phyloP scores from a whole-genome alignment of 345 rosid species.

The Draba incana region DNA sequence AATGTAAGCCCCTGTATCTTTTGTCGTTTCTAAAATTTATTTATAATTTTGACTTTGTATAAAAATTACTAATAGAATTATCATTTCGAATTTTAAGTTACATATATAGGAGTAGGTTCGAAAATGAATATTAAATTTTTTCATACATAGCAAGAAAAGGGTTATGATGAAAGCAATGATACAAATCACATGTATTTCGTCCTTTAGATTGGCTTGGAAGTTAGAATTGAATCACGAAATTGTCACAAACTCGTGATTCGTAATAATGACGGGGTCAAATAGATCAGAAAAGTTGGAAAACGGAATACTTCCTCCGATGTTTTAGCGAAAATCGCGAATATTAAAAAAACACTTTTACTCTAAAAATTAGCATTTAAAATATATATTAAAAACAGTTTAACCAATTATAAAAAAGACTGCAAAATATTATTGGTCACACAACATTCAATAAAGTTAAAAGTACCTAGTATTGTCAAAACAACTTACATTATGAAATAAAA shows the following conservation, averaged over 20 bases:
- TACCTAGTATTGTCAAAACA: no score
- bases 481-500: no score
- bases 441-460: no score
- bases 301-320: no score
- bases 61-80: neutral
- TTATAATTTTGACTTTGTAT: neutral
- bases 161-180: constrained; percentile 8
- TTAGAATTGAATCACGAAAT: constrained; percentile 16
- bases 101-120: neutral
- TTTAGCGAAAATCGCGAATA: no score
- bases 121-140: neutral
- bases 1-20: constrained; percentile 4
- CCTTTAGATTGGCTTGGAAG: constrained; percentile 24
- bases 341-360: no score
- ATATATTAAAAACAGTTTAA: no score
- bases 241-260: constrained; percentile 29
- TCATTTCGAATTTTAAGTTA: neutral
- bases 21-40: neutral
- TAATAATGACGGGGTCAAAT: constrained; percentile 21
- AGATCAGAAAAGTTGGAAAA: constrained; percentile 25
- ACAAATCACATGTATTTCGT: constrained; percentile 33
- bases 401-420: no score
- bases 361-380: no score
- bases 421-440: no score
- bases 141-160: neutral